Conservation (phyloP, 139 green algal genomes). For the Chlamydomonas asymmetrica region DNA sequence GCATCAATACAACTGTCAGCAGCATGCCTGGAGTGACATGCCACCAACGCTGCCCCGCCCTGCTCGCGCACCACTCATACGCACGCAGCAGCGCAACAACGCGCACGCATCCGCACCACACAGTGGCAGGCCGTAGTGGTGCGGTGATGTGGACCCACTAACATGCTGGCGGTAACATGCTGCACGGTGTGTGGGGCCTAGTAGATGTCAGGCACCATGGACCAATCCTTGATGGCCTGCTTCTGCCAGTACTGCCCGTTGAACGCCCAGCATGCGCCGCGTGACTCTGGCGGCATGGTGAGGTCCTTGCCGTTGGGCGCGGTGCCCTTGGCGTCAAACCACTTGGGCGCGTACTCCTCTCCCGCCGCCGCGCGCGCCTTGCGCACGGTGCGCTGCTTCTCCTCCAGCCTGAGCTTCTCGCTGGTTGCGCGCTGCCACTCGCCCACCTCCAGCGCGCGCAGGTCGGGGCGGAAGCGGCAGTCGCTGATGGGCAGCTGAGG, state of each 20-base stretch:
- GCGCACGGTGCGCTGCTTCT: constrained; percentile 76
- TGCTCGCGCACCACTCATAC: too few relatives aligned
- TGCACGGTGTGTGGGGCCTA: too few relatives aligned
- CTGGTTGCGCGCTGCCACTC: constrained; percentile 55
- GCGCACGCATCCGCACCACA: too few relatives aligned
- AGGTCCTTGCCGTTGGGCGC: constrained; percentile 30
- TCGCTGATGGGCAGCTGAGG: constrained; percentile 71
- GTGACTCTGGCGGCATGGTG: constrained; percentile 13
- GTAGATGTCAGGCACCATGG: constrained; percentile 73
- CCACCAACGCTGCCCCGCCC: too few relatives aligned
- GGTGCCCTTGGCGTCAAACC: constrained; percentile 19
- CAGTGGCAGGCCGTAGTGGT: too few relatives aligned
- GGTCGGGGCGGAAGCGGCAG: constrained; percentile 79
- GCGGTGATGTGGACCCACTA: too few relatives aligned
- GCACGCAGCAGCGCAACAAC: too few relatives aligned
- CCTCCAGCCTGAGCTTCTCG: constrained; percentile 87
- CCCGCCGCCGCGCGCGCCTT: constrained; percentile 35
- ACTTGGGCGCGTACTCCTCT: constrained; percentile 37
- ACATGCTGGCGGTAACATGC: too few relatives aligned
- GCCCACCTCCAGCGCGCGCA: constrained; percentile 65
- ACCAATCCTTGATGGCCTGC: constrained; percentile 45
- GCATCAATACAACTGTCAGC: too few relatives aligned
- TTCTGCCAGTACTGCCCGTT: constrained; percentile 71
- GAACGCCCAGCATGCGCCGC: constrained; percentile 52
- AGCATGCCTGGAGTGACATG: too few relatives aligned